Conservation (phyloP, 177 flowering plant genomes). For the Tripterygium wilfordii region DNA sequence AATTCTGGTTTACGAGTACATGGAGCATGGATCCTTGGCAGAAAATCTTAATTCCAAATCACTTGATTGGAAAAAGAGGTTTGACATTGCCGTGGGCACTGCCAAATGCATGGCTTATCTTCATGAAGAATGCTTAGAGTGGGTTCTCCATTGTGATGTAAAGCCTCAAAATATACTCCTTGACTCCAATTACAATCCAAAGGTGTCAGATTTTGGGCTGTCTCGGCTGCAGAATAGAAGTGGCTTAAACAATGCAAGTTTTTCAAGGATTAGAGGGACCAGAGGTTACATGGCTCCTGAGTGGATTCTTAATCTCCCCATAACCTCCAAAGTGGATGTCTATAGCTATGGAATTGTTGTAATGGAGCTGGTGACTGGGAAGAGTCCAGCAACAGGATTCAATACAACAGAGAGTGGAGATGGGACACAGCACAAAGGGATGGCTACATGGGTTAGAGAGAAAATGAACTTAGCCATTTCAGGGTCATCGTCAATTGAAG, state of each 20-base stretch:
- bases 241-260: not conserved
- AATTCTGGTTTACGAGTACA: no score
- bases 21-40: no score
- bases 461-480: not conserved
- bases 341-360: constrained; percentile 17
- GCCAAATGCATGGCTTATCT: no score
- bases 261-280: constrained; percentile 12
- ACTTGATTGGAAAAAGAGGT: no score
- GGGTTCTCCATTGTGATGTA: not conserved
- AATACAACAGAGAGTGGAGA: not conserved
- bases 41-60: no score
- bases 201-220: constrained; percentile 1
- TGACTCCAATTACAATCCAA: not conserved
- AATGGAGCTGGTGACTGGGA: constrained; percentile 15
- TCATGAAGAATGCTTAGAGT: no score
- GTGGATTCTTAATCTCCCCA: constrained; percentile 5
- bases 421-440: not conserved
- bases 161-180: not conserved
- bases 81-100: no score
- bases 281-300: constrained; percentile 12
- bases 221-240: not conserved
- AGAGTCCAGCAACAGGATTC: not conserved
- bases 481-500: not conserved
- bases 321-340: constrained; percentile 12
- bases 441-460: not conserved